Evolutionary conservation across 176 grass and related monocot genomes (phyloP).

Genomic region (Melocanna baccifera): DNA sequence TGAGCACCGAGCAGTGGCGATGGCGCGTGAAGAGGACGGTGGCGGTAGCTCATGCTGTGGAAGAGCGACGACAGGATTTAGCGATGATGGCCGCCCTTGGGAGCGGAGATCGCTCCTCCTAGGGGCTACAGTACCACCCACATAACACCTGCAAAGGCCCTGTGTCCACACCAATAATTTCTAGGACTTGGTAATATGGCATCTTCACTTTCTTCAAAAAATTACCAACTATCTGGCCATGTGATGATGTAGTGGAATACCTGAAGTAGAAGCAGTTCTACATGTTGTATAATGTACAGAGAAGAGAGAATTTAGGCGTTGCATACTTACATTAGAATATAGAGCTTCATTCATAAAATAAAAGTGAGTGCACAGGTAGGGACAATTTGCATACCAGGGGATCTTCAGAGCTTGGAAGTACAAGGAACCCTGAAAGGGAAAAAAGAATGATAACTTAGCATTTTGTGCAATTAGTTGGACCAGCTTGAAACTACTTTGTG

Average conservation of each 20-base stretch:
- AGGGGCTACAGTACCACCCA: too few species aligned
- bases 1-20: too few species aligned
- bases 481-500: too few species aligned
- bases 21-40: too few species aligned
- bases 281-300: background rate
- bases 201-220: conserved; percentile 77
- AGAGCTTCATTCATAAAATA: background rate
- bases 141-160: conserved; percentile 49
- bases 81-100: too few species aligned
- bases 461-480: background rate
- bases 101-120: too few species aligned
- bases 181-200: conserved; percentile 49
- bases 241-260: conserved; percentile 62
- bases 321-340: background rate
- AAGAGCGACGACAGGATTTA: too few species aligned
- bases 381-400: conserved; percentile 53
- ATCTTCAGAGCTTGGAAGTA: conserved; percentile 61
- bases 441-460: background rate
- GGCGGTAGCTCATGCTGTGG: too few species aligned
- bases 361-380: background rate
- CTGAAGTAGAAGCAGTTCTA: conserved; percentile 26
- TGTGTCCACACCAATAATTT: conserved; percentile 70
- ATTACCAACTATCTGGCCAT: conserved; percentile 42
- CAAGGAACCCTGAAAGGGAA: conserved; percentile 53
- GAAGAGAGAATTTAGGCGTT: background rate